These are phyloP conservation scores for Spinellus fusiger DNA, from an alignment of 192 early-diverging fungal species.

Conservation along the genomic window DNA sequence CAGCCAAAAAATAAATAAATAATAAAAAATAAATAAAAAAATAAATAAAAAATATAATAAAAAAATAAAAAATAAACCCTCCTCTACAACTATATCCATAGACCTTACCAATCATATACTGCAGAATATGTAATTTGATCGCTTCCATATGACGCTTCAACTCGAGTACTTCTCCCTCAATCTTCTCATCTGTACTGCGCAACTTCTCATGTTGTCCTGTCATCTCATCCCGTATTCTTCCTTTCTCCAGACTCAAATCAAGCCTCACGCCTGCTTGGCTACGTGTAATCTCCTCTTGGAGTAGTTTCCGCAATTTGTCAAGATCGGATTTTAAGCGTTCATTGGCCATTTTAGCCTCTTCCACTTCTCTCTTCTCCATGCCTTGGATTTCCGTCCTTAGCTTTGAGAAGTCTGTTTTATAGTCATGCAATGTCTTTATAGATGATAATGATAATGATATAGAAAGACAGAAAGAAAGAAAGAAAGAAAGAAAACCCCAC, in stretches of 20 bases:
- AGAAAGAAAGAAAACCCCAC: no score
- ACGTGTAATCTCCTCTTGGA: constrained; percentile 77
- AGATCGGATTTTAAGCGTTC: constrained; percentile 74
- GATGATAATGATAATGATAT: background rate
- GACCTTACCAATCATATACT: constrained; percentile 77
- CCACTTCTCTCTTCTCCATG: constrained; percentile 87
- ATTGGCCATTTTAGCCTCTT: constrained; percentile 75
- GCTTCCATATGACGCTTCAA: constrained; percentile 85
- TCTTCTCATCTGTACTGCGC: constrained; percentile 77
- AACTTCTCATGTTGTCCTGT: constrained; percentile 78
- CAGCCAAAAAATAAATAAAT: no score
- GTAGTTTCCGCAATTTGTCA: constrained; percentile 75
- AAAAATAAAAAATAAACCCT: background rate
- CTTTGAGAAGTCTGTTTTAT: constrained; percentile 85
- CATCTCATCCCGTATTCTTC: constrained; percentile 79
- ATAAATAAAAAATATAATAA: background rate
- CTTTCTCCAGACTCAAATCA: constrained; percentile 87
- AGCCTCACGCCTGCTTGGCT: constrained; percentile 80
- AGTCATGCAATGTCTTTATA: constrained; percentile 9
- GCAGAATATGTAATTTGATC: constrained; percentile 77
- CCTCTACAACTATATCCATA: constrained; percentile 36
- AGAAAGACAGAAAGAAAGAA: background rate
- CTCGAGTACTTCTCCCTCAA: constrained; percentile 82
- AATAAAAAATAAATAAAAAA: no score
- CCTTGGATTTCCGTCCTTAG: constrained; percentile 83